Percentiles rank a stretch among this genome's conserved stretches.
Evolutionary conservation across 2,329 filamentous ascomycete genomes (phyloP).

Genomic region (Didymella glomerata): DNA sequence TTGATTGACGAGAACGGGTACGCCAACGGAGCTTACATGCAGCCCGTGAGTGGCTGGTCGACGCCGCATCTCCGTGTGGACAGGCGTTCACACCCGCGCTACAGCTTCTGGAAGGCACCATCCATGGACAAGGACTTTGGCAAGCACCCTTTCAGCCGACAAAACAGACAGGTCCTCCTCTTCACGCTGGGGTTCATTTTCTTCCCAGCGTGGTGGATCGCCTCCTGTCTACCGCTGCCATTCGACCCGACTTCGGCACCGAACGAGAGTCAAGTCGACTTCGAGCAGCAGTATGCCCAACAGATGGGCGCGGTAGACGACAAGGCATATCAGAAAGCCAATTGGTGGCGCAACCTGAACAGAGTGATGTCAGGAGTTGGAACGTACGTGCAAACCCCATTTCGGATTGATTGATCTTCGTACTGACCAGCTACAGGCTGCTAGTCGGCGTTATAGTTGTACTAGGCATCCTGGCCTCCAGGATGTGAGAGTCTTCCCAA

Average conservation of each 20-base stretch:
- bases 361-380: constrained; percentile 68
- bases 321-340: constrained; percentile 65
- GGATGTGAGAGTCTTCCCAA: constrained; percentile 36
- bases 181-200: constrained; percentile 82
- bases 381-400: constrained; percentile 38
- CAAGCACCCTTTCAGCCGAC: constrained; percentile 67
- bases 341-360: constrained; percentile 71
- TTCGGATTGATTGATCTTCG: neutral
- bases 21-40: constrained; percentile 39
- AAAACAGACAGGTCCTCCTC: constrained; percentile 77
- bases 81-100: constrained; percentile 56
- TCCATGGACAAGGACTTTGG: constrained; percentile 71
- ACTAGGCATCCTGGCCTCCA: constrained; percentile 49
- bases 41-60: constrained; percentile 37
- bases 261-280: constrained; percentile 46
- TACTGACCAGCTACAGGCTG: constrained; percentile 18
- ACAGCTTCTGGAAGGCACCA: constrained; percentile 77
- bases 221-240: constrained; percentile 76
- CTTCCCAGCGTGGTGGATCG: constrained; percentile 68
- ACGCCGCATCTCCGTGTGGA: constrained; percentile 51
- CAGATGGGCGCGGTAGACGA: constrained; percentile 57
- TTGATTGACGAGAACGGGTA: constrained; percentile 43
- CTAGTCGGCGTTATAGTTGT: constrained; percentile 22
- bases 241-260: constrained; percentile 59
- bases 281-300: constrained; percentile 57